Evolutionary conservation across 75 land plant species (phyloP).

Genomic region (Azolla pinnata): DNA sequence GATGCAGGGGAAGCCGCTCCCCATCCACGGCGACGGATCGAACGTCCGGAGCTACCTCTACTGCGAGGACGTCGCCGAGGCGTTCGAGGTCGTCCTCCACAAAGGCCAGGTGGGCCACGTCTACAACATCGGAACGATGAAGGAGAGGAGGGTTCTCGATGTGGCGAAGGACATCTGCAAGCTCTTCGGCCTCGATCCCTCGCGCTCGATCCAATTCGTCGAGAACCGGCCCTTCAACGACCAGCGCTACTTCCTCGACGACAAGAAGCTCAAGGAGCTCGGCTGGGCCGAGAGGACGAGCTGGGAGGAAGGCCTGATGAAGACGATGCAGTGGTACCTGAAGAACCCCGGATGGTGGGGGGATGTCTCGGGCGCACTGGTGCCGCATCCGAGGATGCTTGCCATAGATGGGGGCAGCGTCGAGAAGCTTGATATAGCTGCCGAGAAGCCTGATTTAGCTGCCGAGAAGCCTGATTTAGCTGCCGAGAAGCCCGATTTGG

Average conservation of each 20-base stretch:
- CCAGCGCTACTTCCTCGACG: conserved; percentile 66
- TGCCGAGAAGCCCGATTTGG: conserved; percentile 9
- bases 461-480: no score
- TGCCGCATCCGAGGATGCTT: conserved; percentile 56
- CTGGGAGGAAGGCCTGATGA: conserved; percentile 62
- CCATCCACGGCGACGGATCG: conserved; percentile 66
- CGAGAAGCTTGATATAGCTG: no score
- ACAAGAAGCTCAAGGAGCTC: conserved; percentile 48
- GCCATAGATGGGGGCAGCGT: conserved; percentile 36
- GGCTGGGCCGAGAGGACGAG: conserved; percentile 56
- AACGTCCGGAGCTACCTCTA: conserved; percentile 65
- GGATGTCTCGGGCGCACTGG: conserved; percentile 57
- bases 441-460: no score
- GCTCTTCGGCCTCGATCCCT: conserved; percentile 38
- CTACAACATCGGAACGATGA: conserved; percentile 66
- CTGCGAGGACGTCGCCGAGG: conserved; percentile 69
- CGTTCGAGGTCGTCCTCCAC: conserved; percentile 58
- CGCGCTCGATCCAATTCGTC: conserved; percentile 38
- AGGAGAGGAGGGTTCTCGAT: conserved; percentile 60
- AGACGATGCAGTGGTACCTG: conserved; percentile 59
- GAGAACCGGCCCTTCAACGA: conserved; percentile 70
- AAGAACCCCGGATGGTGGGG: conserved; percentile 66
- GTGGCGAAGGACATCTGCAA: conserved; percentile 60
- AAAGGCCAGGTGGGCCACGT: conserved; percentile 56
- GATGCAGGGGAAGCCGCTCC: conserved; percentile 45